Base-by-base conservation (phyloP, 768 basidiomycete genomes). In the Chiua virens region DNA sequence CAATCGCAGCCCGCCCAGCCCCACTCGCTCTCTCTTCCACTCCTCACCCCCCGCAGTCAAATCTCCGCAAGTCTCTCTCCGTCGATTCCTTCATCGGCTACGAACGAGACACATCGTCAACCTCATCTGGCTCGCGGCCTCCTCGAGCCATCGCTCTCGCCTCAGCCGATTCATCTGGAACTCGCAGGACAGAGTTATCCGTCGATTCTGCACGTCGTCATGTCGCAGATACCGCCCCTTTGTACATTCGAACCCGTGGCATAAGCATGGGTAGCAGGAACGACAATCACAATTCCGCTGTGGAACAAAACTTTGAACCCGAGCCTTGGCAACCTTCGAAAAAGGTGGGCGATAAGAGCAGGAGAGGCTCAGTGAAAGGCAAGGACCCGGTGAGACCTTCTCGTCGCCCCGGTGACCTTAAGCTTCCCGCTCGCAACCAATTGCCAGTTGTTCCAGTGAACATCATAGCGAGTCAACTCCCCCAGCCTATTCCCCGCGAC, bases 11-110 rank as follows among this genome's bases (percentile, higher is more conserved):
- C 25, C 47, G 37, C 20, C 47, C 43, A 36, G 10, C 52, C 32
- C 49, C 52, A 18, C 45, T 40, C 5, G 14, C 50, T 40, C 50
- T 34, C 32, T 21, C 46, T 43, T 53, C 67, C 35, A 45, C 66
- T 44, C 64, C 62, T 60, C 57, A 50, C 18, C 50, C 56, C 35
- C 46, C 60, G 32, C 65, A 66, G 47, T 61, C 60, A 49, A 65
- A 63, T 52, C 78, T 90, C 48, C 79, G 86, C 60, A 89, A 89
- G 72, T 86, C 87, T 25, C 69, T 86, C 53, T 90, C 89, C 20
- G 87, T 84, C 53, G 89, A 90, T 67, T 90, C 89, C 10, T 85
- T 90, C 66, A 77, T 80, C 43, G 73, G 71, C 32, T 73, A 73
- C 61, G 68, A 70, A 57, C 72, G 71, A 56, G 73, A 75, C 38